A percentile compares a stretch with the other conserved stretches of the same genome.
These are phyloP conservation scores for Talinum fruticosum DNA, from an alignment of 148 eudicot genomes.

Conservation along the genomic window DNA sequence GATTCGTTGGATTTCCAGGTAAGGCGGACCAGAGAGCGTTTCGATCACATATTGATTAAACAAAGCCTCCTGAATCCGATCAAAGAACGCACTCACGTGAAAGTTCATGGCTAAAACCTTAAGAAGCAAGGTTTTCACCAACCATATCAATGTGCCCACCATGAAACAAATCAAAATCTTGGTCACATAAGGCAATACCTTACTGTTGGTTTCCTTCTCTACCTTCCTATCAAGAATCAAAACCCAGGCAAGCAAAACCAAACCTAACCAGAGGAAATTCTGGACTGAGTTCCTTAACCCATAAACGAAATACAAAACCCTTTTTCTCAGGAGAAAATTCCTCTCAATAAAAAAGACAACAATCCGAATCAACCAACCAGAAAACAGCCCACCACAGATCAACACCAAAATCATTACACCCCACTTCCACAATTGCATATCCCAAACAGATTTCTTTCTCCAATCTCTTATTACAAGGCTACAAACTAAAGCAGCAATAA, in stretches of 20 bases:
- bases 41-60: constrained; percentile 79
- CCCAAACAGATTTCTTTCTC: constrained; percentile 34
- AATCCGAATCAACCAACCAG: constrained; percentile 58
- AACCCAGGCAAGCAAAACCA: constrained; percentile 61
- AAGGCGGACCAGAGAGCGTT: constrained; percentile 58
- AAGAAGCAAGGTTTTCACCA: constrained; percentile 59
- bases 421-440: constrained; percentile 76
- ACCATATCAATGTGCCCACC: constrained; percentile 60
- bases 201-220: constrained; percentile 38
- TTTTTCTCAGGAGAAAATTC: constrained; percentile 51
- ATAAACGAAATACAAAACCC: constrained; percentile 74
- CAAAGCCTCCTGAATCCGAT: constrained; percentile 74
- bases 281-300: constrained; percentile 60
- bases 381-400: constrained; percentile 62
- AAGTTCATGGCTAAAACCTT: constrained; percentile 61
- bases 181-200: constrained; percentile 53
- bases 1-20: constrained; percentile 40
- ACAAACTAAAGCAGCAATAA: constrained; percentile 58
- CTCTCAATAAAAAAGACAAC: constrained; percentile 66
- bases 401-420: constrained; percentile 52
- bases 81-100: constrained; percentile 66
- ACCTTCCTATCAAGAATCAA: constrained; percentile 55
- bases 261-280: constrained; percentile 60
- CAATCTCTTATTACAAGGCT: constrained; percentile 44
- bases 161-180: constrained; percentile 52